Evolutionary conservation across 345 rosid genomes (phyloP), one percentile per base, ranked within the genome.

Genomic region (Moricandia moricandioides): DNA sequence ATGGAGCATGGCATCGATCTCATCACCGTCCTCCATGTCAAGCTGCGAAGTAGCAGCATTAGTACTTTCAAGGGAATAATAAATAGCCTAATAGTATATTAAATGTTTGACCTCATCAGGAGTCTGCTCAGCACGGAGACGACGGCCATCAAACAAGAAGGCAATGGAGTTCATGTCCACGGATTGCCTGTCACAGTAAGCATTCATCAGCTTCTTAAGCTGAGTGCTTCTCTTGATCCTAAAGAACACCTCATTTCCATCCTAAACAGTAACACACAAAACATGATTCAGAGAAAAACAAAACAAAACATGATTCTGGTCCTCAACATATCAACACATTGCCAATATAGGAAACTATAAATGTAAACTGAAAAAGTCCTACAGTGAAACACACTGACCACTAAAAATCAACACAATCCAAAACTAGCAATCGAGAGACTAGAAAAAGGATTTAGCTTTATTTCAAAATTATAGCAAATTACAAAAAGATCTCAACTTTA

Each of bases 11-110:
- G 97, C 95, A 51, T 91, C 97, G 4, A 91, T 91, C 84, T 91
- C 97, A 77, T 91, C 97, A 24, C 95, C 97, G 16, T 91, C 95
- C 73, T 89, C 95, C 94, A 91, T 91, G 43, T 89, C 94, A 70
- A 91, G 82, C 94, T 91, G 51, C 3, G 51, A n/a, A n/a, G n/a
- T n/a, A n/a, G n/a, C n/a, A n/a, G n/a, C n/a, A n/a, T n/a, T n/a
- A n/a, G n/a, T n/a, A n/a, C n/a, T n/a, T n/a, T n/a, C 5, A 4
- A 11, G 9, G 59, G 4, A 17, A 7, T 16, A 51, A 85, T 18
- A 16, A 51, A 85, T 18, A 16, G 34, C 4, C 27, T 26, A 21
- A 3, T 5, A 10, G 63, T 43, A 47, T 17, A 49, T 45, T 7
- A 10, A 78, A 13, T 8, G 45, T 12, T 16, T 11, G n/a, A 92